These are phyloP conservation scores for Sporobolomyces phaffii DNA, from an alignment of 768 basidiomycete genomes.

Conservation along the genomic window DNA sequence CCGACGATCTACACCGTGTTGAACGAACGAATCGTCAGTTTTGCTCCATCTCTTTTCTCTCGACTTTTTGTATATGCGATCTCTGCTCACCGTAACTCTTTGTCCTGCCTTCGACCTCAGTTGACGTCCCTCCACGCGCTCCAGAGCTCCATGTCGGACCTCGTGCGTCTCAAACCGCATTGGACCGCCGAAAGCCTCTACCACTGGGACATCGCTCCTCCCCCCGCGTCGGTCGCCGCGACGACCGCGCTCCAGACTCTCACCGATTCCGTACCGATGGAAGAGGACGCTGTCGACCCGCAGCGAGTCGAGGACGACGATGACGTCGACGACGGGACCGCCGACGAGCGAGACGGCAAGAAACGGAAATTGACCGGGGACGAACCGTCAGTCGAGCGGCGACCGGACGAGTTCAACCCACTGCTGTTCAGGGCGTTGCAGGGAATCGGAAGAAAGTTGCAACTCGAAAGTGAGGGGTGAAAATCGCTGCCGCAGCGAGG, in stretches of 20 bases:
- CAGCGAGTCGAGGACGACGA: conserved; percentile 7
- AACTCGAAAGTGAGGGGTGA: background rate
- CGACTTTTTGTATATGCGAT: too few relatives aligned
- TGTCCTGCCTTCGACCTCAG: conserved; percentile 57
- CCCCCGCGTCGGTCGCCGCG: conserved; percentile 49
- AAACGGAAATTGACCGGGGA: background rate
- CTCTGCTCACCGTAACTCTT: background rate
- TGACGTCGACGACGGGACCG: conserved; percentile 41
- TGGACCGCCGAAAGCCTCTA: conserved; percentile 79
- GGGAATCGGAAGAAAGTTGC: conserved; percentile 54
- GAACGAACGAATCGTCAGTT: conserved; percentile 69
- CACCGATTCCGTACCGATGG: conserved; percentile 3
- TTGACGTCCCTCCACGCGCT: conserved; percentile 46
- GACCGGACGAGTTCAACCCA: conserved; percentile 33
- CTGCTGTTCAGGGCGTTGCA: conserved; percentile 72
- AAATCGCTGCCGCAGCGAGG: background rate
- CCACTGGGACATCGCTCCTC: conserved; percentile 68
- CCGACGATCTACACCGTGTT: conserved; percentile 77
- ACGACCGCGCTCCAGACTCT: conserved; percentile 47
- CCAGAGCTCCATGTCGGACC: conserved; percentile 67
- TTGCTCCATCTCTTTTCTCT: background rate
- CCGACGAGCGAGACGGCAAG: conserved; percentile 9
- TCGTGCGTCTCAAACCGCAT: conserved; percentile 68
- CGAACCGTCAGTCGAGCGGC: background rate
- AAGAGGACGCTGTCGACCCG: conserved; percentile 36